Percentiles rank a stretch among this genome's conserved stretches.
Evolutionary conservation across 2,329 filamentous ascomycete genomes (phyloP).

Genomic region (Ascochyta viciae-villosae): DNA sequence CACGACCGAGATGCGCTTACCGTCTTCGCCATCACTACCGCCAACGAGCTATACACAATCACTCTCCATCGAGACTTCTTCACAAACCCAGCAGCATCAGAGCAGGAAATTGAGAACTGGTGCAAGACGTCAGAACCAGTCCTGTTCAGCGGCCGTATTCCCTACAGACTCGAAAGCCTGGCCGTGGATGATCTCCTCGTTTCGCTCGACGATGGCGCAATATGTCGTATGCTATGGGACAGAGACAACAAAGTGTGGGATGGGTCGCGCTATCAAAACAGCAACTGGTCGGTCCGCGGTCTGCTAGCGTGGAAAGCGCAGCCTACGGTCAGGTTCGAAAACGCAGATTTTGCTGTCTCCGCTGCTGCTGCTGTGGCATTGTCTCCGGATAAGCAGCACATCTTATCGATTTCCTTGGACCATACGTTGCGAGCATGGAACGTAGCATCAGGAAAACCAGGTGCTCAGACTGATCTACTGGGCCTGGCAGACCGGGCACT

Average conservation of each 20-base stretch:
- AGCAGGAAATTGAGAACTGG: slow-evolving; percentile 76
- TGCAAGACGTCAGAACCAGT: slow-evolving; percentile 77
- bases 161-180: slow-evolving; percentile 81
- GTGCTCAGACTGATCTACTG: slow-evolving; percentile 79
- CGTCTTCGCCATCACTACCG: slow-evolving; percentile 79
- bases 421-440: slow-evolving; percentile 93
- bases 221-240: slow-evolving; percentile 65
- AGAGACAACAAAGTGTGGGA: slow-evolving; percentile 62
- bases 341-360: slow-evolving; percentile 67
- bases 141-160: slow-evolving; percentile 77
- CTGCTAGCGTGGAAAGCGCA: slow-evolving; percentile 71
- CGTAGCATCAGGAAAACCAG: slow-evolving; percentile 77
- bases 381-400: slow-evolving; percentile 58
- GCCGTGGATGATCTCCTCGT: slow-evolving; percentile 77
- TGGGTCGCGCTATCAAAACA: slow-evolving; percentile 76
- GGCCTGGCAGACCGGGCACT: slow-evolving; percentile 64
- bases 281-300: slow-evolving; percentile 69
- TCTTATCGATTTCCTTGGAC: slow-evolving; percentile 86
- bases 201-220: slow-evolving; percentile 79
- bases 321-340: slow-evolving; percentile 69
- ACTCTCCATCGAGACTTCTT: slow-evolving; percentile 86
- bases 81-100: slow-evolving; percentile 70
- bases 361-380: slow-evolving; percentile 67
- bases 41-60: slow-evolving; percentile 83
- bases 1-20: slow-evolving; percentile 78